Base-by-base conservation (phyloP, 2,329 filamentous ascomycete genomes). In the Scedosporium boydii region DNA sequence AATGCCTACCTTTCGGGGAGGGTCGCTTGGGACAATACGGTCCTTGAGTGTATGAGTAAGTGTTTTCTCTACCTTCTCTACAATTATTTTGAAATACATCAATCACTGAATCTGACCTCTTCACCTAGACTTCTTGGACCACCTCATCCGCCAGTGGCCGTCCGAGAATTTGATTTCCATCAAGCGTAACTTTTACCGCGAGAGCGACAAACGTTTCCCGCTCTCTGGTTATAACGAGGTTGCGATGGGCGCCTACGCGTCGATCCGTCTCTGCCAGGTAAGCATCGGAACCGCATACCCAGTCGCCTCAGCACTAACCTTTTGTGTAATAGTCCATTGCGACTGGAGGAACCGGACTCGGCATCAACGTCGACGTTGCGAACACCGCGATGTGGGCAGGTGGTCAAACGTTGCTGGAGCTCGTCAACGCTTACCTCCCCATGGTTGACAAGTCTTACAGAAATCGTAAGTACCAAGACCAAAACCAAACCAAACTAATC, bases 321-420 rank as follows among this genome's bases (percentile, higher is more conserved):
- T 14, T 58, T 23, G 23, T 16, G 38, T 42, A 64, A n/a, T 70
- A 82, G 70, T 72, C 69, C 64, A 76, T 72, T 69, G 73, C 68
- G 64, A 68, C 65, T 63, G 75, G 78, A 1, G 80, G 83, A 38
- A 82, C 84, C 27, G 85, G 84, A 7, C 80, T 98, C 5, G 85
- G 89, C 0, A 78, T 99, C 71, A 98, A 97, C 68, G 86, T 96
- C 10, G 93, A 99, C 69, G 89, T 96, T 34, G 88, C 93, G 63
- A 96, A 98, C 70, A 90, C 91, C 0, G 90, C 89, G 12, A 99
- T 99, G 76, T 98, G 90, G 88, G 81, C 74, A 0, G 73, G 70
- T 0, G 65, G 70, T 1, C 73, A 77, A 56, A 70, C 69, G 1
- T 60, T 83, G 4, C 74, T 76, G 18, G 67, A 74, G 3, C 63